Evolutionary conservation across 2,329 filamentous ascomycete species (phyloP).

Genomic region (Ramichloridium luteum): DNA sequence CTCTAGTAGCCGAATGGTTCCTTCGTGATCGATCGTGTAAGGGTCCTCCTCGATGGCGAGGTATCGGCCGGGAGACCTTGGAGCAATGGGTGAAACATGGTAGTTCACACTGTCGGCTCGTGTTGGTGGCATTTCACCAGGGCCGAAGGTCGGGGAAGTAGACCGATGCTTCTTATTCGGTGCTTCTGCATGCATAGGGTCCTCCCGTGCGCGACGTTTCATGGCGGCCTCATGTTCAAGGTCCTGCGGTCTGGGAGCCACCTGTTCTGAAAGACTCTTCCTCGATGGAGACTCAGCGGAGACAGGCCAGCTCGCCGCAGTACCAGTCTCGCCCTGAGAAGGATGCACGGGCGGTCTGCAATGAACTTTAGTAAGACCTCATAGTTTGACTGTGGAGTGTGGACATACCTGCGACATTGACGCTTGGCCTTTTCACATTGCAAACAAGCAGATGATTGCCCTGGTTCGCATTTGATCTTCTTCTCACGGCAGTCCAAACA

Average conservation of each 20-base stretch:
- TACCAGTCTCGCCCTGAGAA: slow-evolving; percentile 14
- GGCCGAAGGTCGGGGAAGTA: slow-evolving; percentile 14
- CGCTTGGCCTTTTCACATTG: slow-evolving; percentile 88
- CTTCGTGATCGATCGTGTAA: slow-evolving; percentile 36
- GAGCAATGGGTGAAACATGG: slow-evolving; percentile 14
- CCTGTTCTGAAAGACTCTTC: slow-evolving; percentile 12
- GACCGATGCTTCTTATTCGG: slow-evolving; percentile 22
- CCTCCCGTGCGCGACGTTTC: slow-evolving; percentile 20
- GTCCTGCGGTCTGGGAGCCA: slow-evolving; percentile 7
- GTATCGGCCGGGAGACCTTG: slow-evolving; percentile 21
- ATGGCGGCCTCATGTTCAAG: slow-evolving; percentile 13
- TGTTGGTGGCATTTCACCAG: neutral
- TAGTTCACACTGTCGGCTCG: slow-evolving; percentile 7
- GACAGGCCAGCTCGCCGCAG: slow-evolving; percentile 14
- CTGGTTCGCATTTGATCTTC: slow-evolving; percentile 94
- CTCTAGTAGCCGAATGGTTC: slow-evolving; percentile 41
- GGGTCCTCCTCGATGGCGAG: slow-evolving; percentile 40
- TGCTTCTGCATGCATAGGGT: slow-evolving; percentile 12
- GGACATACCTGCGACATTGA: slow-evolving; percentile 61
- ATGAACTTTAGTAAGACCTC: no score
- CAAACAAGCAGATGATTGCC: slow-evolving; percentile 66
- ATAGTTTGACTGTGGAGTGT: no score
- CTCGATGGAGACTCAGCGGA: slow-evolving; percentile 15
- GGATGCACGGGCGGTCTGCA: slow-evolving; percentile 18
- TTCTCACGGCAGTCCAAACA: slow-evolving; percentile 89